phyloP scores from a whole-genome alignment of 2,329 filamentous ascomycete species.

The Fusarium sp. region DNA sequence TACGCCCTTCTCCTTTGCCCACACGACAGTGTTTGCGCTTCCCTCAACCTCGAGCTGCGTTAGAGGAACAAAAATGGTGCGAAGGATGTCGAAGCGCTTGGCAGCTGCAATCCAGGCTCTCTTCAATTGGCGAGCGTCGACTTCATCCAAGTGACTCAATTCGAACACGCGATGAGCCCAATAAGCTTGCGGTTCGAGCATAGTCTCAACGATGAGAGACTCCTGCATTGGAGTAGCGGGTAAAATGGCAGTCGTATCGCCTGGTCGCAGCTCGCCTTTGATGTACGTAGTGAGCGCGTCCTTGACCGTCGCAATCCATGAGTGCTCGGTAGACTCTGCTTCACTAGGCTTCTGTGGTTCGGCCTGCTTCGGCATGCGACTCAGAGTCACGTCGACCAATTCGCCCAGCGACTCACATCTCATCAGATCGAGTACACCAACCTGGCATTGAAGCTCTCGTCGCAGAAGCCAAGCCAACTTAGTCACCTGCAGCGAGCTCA shows the following conservation, averaged over 20 bases:
- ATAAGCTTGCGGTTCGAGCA: conserved; percentile 25
- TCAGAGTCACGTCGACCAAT: conserved; percentile 2
- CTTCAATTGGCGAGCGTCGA: conserved; percentile 11
- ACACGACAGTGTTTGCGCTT: background rate
- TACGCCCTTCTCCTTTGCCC: conserved; percentile 6
- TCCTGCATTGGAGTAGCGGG: conserved; percentile 26
- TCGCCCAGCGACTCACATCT: conserved; percentile 12
- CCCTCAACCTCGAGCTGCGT: background rate
- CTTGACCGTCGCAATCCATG: conserved; percentile 12
- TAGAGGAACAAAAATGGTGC: conserved; percentile 18
- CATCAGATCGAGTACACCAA: conserved; percentile 29
- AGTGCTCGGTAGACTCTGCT: fast-evolving
- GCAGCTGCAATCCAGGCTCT: conserved; percentile 15
- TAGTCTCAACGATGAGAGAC: conserved; percentile 26
- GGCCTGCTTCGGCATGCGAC: background rate
- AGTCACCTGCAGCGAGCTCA: conserved; percentile 30
- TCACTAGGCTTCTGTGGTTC: fast-evolving
- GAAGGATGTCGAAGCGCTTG: conserved; percentile 16
- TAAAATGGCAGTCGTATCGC: conserved; percentile 2
- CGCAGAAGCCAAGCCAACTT: conserved; percentile 23
- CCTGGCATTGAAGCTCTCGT: conserved; percentile 13
- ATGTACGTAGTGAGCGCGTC: background rate
- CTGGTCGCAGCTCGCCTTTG: background rate
- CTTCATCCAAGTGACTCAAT: conserved; percentile 2
- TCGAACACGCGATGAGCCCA: conserved; percentile 31